A percentile compares a stretch with the other conserved stretches of the same genome.
These are phyloP conservation scores for Cyclotella sp. DNA, from an alignment of 108 stramenopile species.

Conservation along the genomic window DNA sequence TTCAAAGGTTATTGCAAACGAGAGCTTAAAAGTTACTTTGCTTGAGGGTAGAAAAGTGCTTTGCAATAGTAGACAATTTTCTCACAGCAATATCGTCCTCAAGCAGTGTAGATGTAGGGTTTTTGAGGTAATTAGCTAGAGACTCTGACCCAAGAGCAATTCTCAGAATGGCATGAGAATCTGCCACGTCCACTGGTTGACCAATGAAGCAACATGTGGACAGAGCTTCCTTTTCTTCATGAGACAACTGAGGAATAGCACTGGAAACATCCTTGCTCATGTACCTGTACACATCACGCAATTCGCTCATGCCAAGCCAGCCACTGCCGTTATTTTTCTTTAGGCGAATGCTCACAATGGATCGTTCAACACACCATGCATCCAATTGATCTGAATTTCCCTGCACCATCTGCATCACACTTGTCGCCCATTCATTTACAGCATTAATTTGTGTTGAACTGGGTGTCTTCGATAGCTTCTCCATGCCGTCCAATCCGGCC, in stretches of 20 bases:
- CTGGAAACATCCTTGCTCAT: conserved; percentile 70
- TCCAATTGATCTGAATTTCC: conserved; percentile 49
- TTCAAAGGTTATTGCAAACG: too few relatives aligned
- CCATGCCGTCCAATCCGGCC: conserved; percentile 78
- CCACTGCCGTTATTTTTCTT: conserved; percentile 32
- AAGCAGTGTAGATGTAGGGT: not conserved
- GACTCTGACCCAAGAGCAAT: conserved; percentile 75
- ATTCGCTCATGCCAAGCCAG: conserved; percentile 69
- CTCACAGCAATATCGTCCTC: conserved; percentile 7
- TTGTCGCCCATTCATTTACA: conserved; percentile 60
- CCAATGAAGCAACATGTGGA: conserved; percentile 60
- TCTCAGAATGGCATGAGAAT: conserved; percentile 68
- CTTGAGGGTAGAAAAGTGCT: conserved; percentile 7
- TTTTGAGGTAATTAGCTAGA: conserved; percentile 55
- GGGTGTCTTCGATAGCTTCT: conserved; percentile 53
- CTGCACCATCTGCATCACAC: conserved; percentile 57
- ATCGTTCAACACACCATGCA: conserved; percentile 73
- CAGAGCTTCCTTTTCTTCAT: conserved; percentile 61
- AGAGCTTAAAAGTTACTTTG: conserved; percentile 13
- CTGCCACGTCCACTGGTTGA: conserved; percentile 75
- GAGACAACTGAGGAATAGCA: conserved; percentile 42
- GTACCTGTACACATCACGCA: conserved; percentile 72
- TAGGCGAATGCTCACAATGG: conserved; percentile 75
- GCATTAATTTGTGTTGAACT: conserved; percentile 47
- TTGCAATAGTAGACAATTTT: conserved; percentile 14